Base-by-base conservation (phyloP, 208 protist genomes). In the Leishmania martiniquensis region DNA sequence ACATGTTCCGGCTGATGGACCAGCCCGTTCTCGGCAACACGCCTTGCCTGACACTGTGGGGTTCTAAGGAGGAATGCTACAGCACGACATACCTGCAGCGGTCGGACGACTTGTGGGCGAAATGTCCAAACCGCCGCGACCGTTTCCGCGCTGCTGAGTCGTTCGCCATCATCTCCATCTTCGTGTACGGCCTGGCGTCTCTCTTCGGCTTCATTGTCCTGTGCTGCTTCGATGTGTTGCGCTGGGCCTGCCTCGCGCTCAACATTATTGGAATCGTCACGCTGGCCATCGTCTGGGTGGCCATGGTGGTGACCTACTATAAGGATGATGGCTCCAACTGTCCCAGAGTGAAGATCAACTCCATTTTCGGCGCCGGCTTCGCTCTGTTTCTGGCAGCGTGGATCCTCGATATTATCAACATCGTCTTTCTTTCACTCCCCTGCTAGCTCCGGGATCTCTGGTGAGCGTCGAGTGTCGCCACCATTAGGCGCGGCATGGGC, bases 181-280 rank as follows among this genome's bases (percentile, higher is more conserved):
- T 76, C 44, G 52, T 72, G 12, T 77, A 76, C 57, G 76, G 45
- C 42, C 52, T 83, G 25, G 66, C 66, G 1, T 44, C 25, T 20
- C 22, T 89, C 32, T 74, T 86, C 29, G 76, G 72, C 47, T 59
- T 85, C 52, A 59, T 91, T 17, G 37, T 52, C 57, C 74, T 80
- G 65, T 92, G 85, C 81, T 92, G 86, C 86, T 89, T 74, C 45
- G 47, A 37, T 20, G 89, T 85, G 82, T 59, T 83, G 63, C 78
- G 70, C 54, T 87, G 81, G 67, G 17, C 82, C 20, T 85, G 80
- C 52, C 54, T 77, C 42, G 17, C 87, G 32, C 70, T 94, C 52
- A 88, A 80, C 75, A 71, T 85, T 17, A 42, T 79, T 32, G 69
- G 69, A 39, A 82, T 87, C 54, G 47, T 63, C 34, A 75, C 78